Evolutionary conservation across 2,329 filamentous ascomycete genomes (phyloP), one percentile per base, ranked within the genome.

Genomic region (Phialocephala subalpina): DNA sequence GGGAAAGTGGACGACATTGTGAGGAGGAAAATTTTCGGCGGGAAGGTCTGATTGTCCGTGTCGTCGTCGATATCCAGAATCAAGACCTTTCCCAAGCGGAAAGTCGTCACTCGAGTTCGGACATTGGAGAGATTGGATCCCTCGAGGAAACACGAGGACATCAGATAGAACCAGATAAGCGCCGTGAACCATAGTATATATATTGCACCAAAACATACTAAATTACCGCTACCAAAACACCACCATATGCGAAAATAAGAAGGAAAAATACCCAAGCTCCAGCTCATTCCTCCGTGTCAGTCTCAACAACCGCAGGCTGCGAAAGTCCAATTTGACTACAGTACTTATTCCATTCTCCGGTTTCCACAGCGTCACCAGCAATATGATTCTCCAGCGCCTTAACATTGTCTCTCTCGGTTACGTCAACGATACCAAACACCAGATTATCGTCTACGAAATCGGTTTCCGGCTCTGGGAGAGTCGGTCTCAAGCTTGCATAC

Each of bases 371-470:
- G 58, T 68, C 66, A 27, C 18, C 33, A 3, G 47, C 66, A 58
- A 70, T 60, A 20, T 52, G 25, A 35, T 8, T 56, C n/a, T 58
- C 59, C 20, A 65, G 42, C 14, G 8, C 47, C 14, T 27, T 38
- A 11, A 63, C 18, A 9, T 25, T 20, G 6, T 60, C 35, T 42
- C 64, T 66, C 2, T 33, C 61, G 1, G 12, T 3, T 0, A 63
- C 45, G 38, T 68, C 65, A 12, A 67, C 62, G 22, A 70, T 45
- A 1, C 69, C 69, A 62, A 70, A 67, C 40, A 69, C 60, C 27
- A 70, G 12, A 38, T 58, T 57, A 25, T 63, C 53, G 59, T 69
- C 67, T 12, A 11, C 8, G 16, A 70, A 47, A 60, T 70, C 69
- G 20, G 42, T n/a, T 8, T 66, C 66, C 2, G 52, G 47, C 12